Evolutionary conservation across 768 basidiomycete genomes (phyloP).

Genomic region (Termitomyces sp.): DNA sequence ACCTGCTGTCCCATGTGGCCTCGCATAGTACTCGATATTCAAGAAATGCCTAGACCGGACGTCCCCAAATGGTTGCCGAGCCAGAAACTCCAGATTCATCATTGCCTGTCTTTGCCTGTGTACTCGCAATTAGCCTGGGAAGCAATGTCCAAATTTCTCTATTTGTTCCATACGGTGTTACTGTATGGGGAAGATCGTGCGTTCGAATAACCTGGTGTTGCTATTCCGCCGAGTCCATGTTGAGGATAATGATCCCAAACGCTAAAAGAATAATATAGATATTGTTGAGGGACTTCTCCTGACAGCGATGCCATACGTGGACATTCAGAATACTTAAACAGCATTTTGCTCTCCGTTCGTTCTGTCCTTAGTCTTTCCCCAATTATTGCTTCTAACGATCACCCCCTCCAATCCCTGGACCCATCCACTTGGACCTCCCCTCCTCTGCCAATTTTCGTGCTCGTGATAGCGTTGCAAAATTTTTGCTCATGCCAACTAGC

Average conservation of each 20-base stretch:
- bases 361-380: not conserved
- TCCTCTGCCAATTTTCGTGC: not conserved
- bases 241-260: constrained; percentile 29
- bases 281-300: constrained; percentile 22
- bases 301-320: constrained; percentile 18
- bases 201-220: constrained; percentile 24
- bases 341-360: constrained; percentile 5
- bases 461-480: not conserved
- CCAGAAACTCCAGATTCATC: not conserved
- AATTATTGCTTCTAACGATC: not conserved
- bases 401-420: not conserved
- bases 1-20: constrained; percentile 6
- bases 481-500: constrained; percentile 16
- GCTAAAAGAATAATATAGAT: constrained; percentile 21
- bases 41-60: not conserved
- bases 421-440: not conserved
- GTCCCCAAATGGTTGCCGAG: constrained; percentile 5
- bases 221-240: constrained; percentile 29
- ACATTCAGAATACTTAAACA: constrained; percentile 15
- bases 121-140: constrained; percentile 27
- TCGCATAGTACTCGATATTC: constrained; percentile 1
- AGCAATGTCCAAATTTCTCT: constrained; percentile 21
- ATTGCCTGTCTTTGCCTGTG: not conserved
- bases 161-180: constrained; percentile 18
- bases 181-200: constrained; percentile 33